phyloP scores from a whole-genome alignment of 345 rosid genomes.

The Pelargonium nanum region DNA sequence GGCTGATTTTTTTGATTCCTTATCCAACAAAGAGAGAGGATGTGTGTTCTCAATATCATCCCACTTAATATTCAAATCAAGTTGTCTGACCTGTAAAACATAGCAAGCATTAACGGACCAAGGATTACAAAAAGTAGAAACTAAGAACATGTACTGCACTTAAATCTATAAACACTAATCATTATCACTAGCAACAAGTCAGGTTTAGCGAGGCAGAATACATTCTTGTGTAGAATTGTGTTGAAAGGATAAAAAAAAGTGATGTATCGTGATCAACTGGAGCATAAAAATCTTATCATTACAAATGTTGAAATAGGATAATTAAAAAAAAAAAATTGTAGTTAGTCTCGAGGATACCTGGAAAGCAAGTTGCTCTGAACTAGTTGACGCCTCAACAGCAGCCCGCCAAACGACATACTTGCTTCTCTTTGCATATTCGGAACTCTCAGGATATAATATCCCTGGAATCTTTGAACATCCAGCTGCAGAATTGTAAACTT shows the following conservation, averaged over 20 bases:
- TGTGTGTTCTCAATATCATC: conserved; percentile 72
- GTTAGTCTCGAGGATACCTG: conserved; percentile 33
- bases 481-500: conserved; percentile 53
- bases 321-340: too few relatives aligned
- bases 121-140: not conserved
- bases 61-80: conserved; percentile 75
- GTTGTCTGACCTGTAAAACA: conserved; percentile 69
- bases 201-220: not conserved
- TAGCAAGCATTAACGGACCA: conserved; percentile 7
- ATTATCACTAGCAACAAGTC: not conserved
- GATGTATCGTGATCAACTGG: too few relatives aligned
- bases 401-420: conserved; percentile 74
- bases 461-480: conserved; percentile 64
- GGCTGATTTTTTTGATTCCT: conserved; percentile 60
- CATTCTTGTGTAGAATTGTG: not conserved
- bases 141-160: not conserved
- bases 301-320: not conserved
- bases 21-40: conserved; percentile 44
- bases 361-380: conserved; percentile 75
- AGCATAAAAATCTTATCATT: too few relatives aligned
- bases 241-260: not conserved
- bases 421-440: conserved; percentile 82
- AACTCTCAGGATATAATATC: conserved; percentile 72
- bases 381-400: conserved; percentile 77
- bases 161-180: not conserved